Evolutionary conservation across 352 stramenopile species (phyloP), one percentile per base, ranked within the genome.

Genomic region (Thalassiosira pacifica): DNA sequence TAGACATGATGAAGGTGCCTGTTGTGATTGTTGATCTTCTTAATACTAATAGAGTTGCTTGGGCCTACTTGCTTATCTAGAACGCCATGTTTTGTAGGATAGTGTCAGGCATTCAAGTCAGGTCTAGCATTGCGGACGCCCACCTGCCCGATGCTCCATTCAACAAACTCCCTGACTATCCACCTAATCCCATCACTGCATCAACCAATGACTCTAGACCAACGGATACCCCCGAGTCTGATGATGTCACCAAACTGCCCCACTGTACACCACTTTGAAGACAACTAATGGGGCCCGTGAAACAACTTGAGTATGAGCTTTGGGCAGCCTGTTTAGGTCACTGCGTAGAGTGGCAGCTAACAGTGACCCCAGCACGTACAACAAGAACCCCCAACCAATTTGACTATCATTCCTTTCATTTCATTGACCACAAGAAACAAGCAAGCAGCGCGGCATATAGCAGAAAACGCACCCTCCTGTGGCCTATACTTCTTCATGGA

Each of bases 401-500:
- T 5, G 29, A 29, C 32, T 32, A 52, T 55, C 70, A 79, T 22
- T 55, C 70, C 0, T 79, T 79, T 29, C 5, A 18, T 13, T 59
- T 32, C 13, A 70, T 79, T 31, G 27, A 69, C 70, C 9, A 16
- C 10, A 42, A 79, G 31, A 27, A 4, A 29, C 5, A 68, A 69
- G 31, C 48, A 69, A 22, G 4, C 55, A 8, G 52, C 57, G 18
- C 2, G 55, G 5, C 27, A 48, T 19, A 59, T 8, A 27, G 26
- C 70, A 26, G 53, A 24, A 4, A 18, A 27, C 5, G 16, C 34
- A 2, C 5, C 22, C 11, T 29, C 31, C 16, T 6, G 6, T 2
- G 70, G 53, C 2, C 11, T 18, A 57, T 5, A 59, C 18, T 79
- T 70, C 32, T 79, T 45, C 37, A 70, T 79, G 26, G 70, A 79